phyloP scores from a whole-genome alignment of 2,329 filamentous ascomycete genomes.

The Aspergillus sp. region DNA sequence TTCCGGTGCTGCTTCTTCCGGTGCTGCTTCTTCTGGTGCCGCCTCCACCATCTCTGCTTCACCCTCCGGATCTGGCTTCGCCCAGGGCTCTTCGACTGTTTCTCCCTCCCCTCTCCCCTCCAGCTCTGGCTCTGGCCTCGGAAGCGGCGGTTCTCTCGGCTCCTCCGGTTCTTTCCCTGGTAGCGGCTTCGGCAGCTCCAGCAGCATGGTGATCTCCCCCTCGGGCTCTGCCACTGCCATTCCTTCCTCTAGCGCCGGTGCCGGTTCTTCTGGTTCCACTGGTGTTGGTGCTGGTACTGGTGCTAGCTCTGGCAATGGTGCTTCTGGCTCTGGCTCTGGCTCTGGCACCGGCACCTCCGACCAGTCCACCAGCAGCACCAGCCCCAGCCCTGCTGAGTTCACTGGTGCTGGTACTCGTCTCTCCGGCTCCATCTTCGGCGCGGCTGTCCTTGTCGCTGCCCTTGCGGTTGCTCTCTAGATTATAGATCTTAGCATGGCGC shows the following conservation, averaged over 20 bases:
- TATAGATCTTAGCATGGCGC: background rate
- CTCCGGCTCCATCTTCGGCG: slow-evolving; percentile 18
- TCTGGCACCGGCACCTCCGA: slow-evolving; percentile 9
- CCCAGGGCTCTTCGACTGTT: background rate
- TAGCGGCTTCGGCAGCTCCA: slow-evolving; percentile 11
- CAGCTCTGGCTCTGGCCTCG: background rate
- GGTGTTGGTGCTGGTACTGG: slow-evolving; percentile 11
- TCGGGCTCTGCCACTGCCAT: slow-evolving; percentile 13
- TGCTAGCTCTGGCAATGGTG: slow-evolving; percentile 8
- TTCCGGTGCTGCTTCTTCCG: slow-evolving; percentile 1
- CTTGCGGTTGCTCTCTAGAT: slow-evolving; percentile 6
- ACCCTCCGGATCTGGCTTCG: slow-evolving; percentile 7
- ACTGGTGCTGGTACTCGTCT: slow-evolving; percentile 15
- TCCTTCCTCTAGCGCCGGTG: slow-evolving; percentile 5
- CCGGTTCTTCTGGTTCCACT: slow-evolving; percentile 9
- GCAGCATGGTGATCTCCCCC: slow-evolving; percentile 4
- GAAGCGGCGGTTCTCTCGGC: background rate
- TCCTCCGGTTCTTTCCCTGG: slow-evolving; percentile 1
- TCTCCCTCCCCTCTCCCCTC: background rate
- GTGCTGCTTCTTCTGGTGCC: slow-evolving; percentile 14
- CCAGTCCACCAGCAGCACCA: slow-evolving; percentile 2
- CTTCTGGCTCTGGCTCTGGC: slow-evolving; percentile 9
- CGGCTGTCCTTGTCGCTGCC: slow-evolving; percentile 11
- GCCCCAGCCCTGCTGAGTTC: slow-evolving; percentile 16
- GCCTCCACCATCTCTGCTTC: slow-evolving; percentile 3